Evolutionary conservation across 164 flowering plant species (phyloP), one percentile per base, ranked within the genome.

Genomic region (Magnolia changhungtana): DNA sequence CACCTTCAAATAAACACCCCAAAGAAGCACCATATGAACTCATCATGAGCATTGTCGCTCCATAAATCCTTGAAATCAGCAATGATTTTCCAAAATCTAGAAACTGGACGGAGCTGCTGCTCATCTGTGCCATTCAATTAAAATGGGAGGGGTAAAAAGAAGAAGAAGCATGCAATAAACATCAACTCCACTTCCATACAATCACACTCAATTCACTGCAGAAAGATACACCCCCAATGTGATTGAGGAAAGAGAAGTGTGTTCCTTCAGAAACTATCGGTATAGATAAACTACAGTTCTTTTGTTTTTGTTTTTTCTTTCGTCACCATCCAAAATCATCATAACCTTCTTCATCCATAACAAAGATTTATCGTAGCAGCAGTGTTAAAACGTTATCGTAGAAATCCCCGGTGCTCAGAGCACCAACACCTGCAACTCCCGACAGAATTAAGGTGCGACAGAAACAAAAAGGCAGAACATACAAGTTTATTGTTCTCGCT

Each of bases 321-420:
- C 49, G 23, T 52, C 74, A 52, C 45, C 75, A 73, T 73, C 75
- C 50, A 73, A 20, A 37, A 61, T 61, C 31, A 59, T 55, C 50
- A 21, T 18, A 8, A 55, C 45, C 49, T 55, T 13, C 21, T 6
- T 4, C 74, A 27, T 45, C 51, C 45, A 27, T 58, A 72, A 37
- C 45, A 37, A 37, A 37, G 45, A 37, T 37, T 37, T 3, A 37
- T 37, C 45, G 5, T 37, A 37, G 45, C 45, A 37, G 45, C 45
- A 37, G 45, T 4, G 59, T 14, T 55, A 55, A 55, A 9, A 73
- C 1, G 70, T 67, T 23, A 67, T 29, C 31, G 50, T 31, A 16
- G 45, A 29, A 67, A 37, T 67, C 31, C 71, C 71, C 7, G 58
- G 67, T 19, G 5, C 14, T 61, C 0, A 5, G 21, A 21, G 16